These are phyloP conservation scores for Rhododendron ferrugineum DNA, from an alignment of 148 eudicot genomes.

Conservation along the genomic window DNA sequence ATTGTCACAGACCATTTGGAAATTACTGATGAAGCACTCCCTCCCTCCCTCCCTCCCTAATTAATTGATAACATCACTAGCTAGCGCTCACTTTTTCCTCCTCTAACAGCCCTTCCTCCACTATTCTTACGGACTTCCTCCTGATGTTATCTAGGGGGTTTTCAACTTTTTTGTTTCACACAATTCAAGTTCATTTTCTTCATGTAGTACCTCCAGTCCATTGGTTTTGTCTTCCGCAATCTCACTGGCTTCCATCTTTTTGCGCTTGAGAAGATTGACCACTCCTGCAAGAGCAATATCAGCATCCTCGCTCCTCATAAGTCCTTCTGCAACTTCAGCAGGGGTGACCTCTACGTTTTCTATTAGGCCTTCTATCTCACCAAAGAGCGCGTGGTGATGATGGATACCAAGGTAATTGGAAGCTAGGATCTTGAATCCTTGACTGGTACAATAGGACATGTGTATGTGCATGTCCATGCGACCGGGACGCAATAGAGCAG, in stretches of 20 bases:
- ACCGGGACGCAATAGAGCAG: not conserved
- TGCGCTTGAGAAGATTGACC: not conserved
- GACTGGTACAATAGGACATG: not conserved
- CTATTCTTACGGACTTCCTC: not conserved
- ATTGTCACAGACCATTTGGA: too few species aligned
- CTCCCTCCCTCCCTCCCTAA: too few species aligned
- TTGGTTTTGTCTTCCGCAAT: not conserved
- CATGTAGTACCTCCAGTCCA: not conserved
- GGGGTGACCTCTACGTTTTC: not conserved
- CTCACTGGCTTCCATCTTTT: not conserved
- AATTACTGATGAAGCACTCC: too few species aligned
- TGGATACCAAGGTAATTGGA: not conserved
- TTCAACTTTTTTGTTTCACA: not conserved
- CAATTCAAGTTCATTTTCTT: not conserved
- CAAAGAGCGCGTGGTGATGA: not conserved
- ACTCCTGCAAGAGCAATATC: not conserved
- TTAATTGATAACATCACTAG: too few species aligned
- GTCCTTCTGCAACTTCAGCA: not conserved
- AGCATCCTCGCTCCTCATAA: not conserved
- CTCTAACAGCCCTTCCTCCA: too few species aligned
- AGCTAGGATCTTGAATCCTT: conserved; percentile 1
- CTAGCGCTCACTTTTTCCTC: too few species aligned
- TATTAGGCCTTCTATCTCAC: not conserved
- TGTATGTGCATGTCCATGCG: not conserved
- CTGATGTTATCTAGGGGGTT: not conserved